Evolutionary conservation across 257 asterid species (phyloP).

Genomic region (Eustoma russellianum): DNA sequence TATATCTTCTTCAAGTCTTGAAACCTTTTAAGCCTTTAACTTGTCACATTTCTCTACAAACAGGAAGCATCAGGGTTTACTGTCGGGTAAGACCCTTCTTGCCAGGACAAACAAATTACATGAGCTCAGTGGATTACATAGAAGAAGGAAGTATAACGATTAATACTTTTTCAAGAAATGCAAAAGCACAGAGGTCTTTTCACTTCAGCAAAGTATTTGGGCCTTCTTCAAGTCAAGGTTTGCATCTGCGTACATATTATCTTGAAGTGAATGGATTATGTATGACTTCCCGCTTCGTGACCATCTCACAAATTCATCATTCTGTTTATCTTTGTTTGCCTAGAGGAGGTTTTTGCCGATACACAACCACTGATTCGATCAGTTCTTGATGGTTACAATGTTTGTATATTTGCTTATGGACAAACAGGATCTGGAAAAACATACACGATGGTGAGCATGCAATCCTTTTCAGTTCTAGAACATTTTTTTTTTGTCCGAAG

Average conservation of each 20-base stretch:
- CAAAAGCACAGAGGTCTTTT: slow-evolving; percentile 67
- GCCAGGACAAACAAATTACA: slow-evolving; percentile 40
- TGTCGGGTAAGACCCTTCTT: slow-evolving; percentile 94
- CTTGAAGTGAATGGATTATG: background rate
- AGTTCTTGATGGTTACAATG: slow-evolving; percentile 93
- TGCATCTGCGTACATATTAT: slow-evolving; percentile 2
- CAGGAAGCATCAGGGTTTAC: slow-evolving; percentile 96
- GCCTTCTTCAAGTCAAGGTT: slow-evolving; percentile 89
- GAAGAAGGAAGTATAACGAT: slow-evolving; percentile 84
- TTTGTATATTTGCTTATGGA: slow-evolving; percentile 97
- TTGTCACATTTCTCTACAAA: slow-evolving; percentile 9
- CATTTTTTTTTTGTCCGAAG: slow-evolving; percentile 8
- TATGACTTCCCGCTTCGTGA: background rate
- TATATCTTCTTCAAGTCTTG: background rate
- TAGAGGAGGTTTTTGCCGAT: slow-evolving; percentile 91
- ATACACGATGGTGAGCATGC: slow-evolving; percentile 66
- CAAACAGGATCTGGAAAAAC: slow-evolving; percentile 99
- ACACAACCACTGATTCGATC: slow-evolving; percentile 83
- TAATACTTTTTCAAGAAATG: slow-evolving; percentile 48
- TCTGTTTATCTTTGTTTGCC: slow-evolving; percentile 13
- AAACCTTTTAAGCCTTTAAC: slow-evolving; percentile 6
- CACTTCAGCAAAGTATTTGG: slow-evolving; percentile 90
- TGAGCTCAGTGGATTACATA: slow-evolving; percentile 65
- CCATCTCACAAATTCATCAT: slow-evolving; percentile 13
- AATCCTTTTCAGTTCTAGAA: slow-evolving; percentile 1